Percentiles rank a stretch among this genome's conserved stretches.
Conservation (phyloP, 306 rosid species). For the Vigna unguiculata region DNA sequence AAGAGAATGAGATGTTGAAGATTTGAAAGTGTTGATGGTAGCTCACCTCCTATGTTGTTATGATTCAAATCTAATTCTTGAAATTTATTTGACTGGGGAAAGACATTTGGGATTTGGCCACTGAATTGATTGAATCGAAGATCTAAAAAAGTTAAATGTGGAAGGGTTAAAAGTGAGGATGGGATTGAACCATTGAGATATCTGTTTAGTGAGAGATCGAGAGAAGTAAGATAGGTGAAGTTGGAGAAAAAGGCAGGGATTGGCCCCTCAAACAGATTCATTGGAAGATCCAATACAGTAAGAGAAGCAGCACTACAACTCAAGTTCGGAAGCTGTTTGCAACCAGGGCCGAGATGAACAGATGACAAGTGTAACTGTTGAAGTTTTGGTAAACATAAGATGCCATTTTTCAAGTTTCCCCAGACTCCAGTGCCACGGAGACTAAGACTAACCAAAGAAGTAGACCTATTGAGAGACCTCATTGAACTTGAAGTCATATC, state of each 20-base stretch:
- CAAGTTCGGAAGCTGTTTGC: not conserved
- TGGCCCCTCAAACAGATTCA: rapidly evolving
- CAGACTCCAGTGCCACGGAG: not conserved
- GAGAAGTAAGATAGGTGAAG: not conserved
- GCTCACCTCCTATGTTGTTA: too few species aligned
- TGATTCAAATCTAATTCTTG: too few species aligned
- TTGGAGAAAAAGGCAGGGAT: not conserved
- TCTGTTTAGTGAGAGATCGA: not conserved
- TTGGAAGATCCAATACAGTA: not conserved
- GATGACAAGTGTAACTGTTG: rapidly evolving
- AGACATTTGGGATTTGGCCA: not conserved
- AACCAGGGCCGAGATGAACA: rapidly evolving
- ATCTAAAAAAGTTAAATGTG: not conserved
- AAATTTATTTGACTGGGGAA: too few species aligned
- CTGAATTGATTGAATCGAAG: not conserved
- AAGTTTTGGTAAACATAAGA: conserved; percentile 4
- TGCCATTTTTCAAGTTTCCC: not conserved
- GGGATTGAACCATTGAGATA: not conserved
- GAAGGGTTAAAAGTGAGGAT: not conserved
- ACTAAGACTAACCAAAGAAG: conserved; percentile 31
- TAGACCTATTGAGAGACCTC: not conserved
- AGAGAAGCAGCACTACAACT: not conserved
- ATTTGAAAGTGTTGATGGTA: too few species aligned
- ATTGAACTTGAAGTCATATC: not conserved
- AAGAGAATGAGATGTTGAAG: too few species aligned